These are phyloP conservation scores for Glebionis coronaria DNA, from an alignment of 129 eudicot species.

Conservation along the genomic window DNA sequence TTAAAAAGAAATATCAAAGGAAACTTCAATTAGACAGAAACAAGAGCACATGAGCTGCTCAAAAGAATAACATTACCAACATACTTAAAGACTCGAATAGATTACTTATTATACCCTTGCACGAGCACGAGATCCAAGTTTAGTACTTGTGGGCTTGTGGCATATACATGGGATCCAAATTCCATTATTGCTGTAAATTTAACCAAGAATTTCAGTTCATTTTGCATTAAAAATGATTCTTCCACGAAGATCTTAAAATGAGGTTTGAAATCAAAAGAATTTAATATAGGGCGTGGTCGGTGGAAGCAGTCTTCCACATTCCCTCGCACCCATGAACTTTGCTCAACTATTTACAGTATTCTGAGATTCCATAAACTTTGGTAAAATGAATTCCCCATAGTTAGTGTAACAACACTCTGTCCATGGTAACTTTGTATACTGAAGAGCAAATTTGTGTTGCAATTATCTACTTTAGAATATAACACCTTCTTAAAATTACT, in stretches of 20 bases:
- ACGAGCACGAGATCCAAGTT: constrained; percentile 12
- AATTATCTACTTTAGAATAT: no score
- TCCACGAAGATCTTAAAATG: neutral
- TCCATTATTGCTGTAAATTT: neutral
- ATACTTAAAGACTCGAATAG: constrained; percentile 9
- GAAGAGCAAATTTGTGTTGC: no score
- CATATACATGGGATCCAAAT: neutral
- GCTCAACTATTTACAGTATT: neutral
- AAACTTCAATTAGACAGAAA: constrained; percentile 1
- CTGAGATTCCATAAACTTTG: neutral
- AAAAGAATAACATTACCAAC: neutral
- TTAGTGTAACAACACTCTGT: neutral
- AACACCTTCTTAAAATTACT: no score
- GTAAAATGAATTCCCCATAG: neutral
- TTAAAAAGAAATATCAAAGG: neutral
- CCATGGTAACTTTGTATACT: neutral
- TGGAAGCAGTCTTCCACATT: neutral
- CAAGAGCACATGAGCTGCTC: neutral
- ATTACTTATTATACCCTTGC: neutral
- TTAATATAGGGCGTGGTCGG: neutral
- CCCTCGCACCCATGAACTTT: neutral
- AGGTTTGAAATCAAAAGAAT: neutral
- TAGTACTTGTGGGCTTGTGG: neutral
- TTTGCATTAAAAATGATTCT: neutral
- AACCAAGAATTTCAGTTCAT: constrained; percentile 9